phyloP scores from a whole-genome alignment of 139 green algal genomes.

The Haematococcus sp. region DNA sequence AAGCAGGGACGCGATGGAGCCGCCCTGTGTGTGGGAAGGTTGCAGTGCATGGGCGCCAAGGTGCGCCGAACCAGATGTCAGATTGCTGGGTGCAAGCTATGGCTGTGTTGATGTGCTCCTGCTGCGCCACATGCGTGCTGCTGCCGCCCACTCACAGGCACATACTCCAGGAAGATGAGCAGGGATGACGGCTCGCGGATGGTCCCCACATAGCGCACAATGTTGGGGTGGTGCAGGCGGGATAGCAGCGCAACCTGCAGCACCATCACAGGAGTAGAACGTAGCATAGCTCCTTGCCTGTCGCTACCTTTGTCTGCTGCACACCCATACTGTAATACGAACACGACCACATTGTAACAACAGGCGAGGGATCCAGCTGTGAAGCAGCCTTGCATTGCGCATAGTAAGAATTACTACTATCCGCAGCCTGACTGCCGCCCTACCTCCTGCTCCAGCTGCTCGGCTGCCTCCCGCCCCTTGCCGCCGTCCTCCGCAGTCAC shows the following conservation, averaged over 20 bases:
- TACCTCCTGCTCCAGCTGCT: conserved; percentile 66
- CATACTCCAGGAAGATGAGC: conserved; percentile 92
- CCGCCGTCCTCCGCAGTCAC: conserved; percentile 17
- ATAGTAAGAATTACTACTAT: too few species aligned
- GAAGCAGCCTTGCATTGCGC: too few species aligned
- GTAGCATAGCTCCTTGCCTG: too few species aligned
- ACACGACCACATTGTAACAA: too few species aligned
- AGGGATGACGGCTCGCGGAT: conserved; percentile 40
- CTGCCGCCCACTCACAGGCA: conserved; percentile 42
- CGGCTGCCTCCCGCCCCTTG: conserved; percentile 41
- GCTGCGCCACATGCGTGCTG: neutral
- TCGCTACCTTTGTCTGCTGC: too few species aligned
- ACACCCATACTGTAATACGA: too few species aligned
- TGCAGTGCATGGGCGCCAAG: too few species aligned
- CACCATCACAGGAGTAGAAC: neutral
- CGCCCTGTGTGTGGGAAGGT: conserved; percentile 55
- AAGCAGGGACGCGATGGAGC: conserved; percentile 83
- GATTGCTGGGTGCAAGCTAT: too few species aligned
- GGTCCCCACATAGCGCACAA: conserved; percentile 77
- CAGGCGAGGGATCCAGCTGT: too few species aligned
- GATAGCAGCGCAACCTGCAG: conserved; percentile 72
- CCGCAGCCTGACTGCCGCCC: too few species aligned
- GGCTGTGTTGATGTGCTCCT: neutral
- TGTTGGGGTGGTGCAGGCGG: conserved; percentile 79
- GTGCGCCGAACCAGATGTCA: too few species aligned